Evolutionary conservation across 2,329 filamentous ascomycete genomes (phyloP).

Genomic region (Geosmithia putterillii): DNA sequence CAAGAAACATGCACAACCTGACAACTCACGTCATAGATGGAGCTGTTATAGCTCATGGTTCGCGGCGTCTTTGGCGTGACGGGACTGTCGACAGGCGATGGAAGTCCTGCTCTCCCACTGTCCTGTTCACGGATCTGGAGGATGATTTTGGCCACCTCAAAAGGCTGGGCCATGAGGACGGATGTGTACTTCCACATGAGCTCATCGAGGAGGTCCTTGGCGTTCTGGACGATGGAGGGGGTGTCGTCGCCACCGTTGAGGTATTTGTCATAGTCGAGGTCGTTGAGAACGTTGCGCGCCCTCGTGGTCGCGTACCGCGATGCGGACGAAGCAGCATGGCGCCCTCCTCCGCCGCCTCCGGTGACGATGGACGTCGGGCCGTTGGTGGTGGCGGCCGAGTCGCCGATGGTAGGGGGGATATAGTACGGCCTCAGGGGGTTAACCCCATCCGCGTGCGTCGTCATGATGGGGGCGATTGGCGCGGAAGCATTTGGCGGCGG

Average conservation of each 20-base stretch:
- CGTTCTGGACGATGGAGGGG: constrained; percentile 60
- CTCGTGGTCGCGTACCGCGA: constrained; percentile 31
- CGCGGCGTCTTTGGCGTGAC: constrained; percentile 14
- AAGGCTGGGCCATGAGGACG: constrained; percentile 83
- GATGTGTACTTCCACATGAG: constrained; percentile 86
- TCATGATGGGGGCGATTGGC: constrained; percentile 22
- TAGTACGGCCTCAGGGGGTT: constrained; percentile 63
- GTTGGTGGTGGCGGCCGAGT: constrained; percentile 20
- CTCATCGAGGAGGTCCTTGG: constrained; percentile 69
- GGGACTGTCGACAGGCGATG: constrained; percentile 9
- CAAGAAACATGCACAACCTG: not conserved
- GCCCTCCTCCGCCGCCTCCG: constrained; percentile 12
- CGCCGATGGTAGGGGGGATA: constrained; percentile 45
- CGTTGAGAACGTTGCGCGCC: constrained; percentile 75
- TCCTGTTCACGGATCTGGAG: constrained; percentile 62
- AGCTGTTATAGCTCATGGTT: constrained; percentile 17
- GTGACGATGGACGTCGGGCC: constrained; percentile 19
- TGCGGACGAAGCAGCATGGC: constrained; percentile 26
- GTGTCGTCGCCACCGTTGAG: constrained; percentile 56
- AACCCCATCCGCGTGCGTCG: constrained; percentile 30
- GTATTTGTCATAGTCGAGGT: constrained; percentile 87
- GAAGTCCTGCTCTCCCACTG: constrained; percentile 23
- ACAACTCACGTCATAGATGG: constrained; percentile 20
- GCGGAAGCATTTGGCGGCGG: constrained; percentile 13
- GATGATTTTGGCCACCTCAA: constrained; percentile 92